Conservation (phyloP, 2,329 filamentous ascomycete species). For the Stenocarpella maydis region DNA sequence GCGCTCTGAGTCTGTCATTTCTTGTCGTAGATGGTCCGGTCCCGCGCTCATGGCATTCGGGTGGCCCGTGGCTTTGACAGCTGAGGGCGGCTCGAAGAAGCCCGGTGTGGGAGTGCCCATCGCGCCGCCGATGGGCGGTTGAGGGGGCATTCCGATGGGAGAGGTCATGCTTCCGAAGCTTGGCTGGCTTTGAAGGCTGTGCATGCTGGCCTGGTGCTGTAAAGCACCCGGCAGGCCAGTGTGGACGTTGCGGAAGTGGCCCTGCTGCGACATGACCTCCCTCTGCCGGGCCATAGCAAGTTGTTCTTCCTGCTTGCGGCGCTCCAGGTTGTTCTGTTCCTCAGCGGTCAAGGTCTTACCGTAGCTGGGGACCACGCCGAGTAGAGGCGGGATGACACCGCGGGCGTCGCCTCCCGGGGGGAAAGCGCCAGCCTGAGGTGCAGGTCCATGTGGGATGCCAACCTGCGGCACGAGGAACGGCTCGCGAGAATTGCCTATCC, state of each 20-base stretch:
- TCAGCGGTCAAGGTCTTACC: constrained; percentile 95
- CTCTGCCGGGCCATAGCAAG: constrained; percentile 96
- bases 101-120: constrained; percentile 62
- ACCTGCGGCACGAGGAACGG: constrained; percentile 98
- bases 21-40: constrained; percentile 69
- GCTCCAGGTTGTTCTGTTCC: constrained; percentile 96
- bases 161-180: constrained; percentile 95
- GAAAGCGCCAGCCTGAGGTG: constrained; percentile 60
- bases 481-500: constrained; percentile 96
- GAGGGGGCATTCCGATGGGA: constrained; percentile 69
- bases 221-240: constrained; percentile 60
- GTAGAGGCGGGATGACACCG: constrained; percentile 84
- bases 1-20: constrained; percentile 66
- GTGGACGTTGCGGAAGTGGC: constrained; percentile 77
- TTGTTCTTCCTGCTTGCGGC: constrained; percentile 97
- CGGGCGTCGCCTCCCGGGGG: constrained; percentile 57
- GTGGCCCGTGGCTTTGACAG: constrained; percentile 50
- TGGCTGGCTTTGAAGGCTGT: constrained; percentile 95
- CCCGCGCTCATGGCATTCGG: constrained; percentile 54
- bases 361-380: constrained; percentile 93
- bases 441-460: constrained; percentile 87
- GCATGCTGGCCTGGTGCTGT: constrained; percentile 93
- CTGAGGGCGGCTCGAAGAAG: constrained; percentile 71
- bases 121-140: constrained; percentile 64
- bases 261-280: constrained; percentile 88